Base-by-base conservation (phyloP, 1,284 basidiomycete species). In the Chiua sp. region DNA sequence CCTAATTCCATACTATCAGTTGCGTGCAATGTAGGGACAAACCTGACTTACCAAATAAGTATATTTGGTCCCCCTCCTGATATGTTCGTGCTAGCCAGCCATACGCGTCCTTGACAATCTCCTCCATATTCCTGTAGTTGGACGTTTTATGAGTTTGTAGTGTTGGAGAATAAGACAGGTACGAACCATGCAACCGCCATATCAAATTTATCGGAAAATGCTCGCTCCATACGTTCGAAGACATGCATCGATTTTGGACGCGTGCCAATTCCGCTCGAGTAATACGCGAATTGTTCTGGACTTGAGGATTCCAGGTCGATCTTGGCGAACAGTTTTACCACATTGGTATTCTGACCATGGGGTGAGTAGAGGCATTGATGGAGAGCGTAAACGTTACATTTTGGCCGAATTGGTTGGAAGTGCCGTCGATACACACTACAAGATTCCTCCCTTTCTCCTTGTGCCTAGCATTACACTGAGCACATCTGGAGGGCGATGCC, bases 31-130 rank as follows among this genome's bases (percentile, higher is more conserved):
- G n/a, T n/a, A n/a, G n/a, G n/a, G n/a, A n/a, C n/a, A n/a, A n/a
- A n/a, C n/a, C n/a, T 0, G 49, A 79, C 81, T 80, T 57, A 82
- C 80, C 2, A n/a, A n/a, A n/a, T n/a, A 81, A 64, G 57, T 71
- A 81, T 47, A 82, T 80, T 18, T 63, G 64, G 57, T 81, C 80
- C 1, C 78, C 77, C n/a, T 65, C 62, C 28, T 64, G 47, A 60
- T 81, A n/a, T n/a, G n/a, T n/a, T n/a, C n/a, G 69, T 4, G 78
- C 70, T 10, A 81, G 59, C 80, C 80, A 81, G 3, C 71, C 68
- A 65, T 81, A 81, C 0, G 75, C 80, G 32, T 65, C 62, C 37
- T 74, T 75, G 47, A 65, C 62, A 7, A 59, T 73, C 63, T 64
- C 76, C 63, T 71, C 68, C 60, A 65, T 62, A 30, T 65, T 72